Evolutionary conservation across 306 rosid genomes (phyloP), one percentile per base, ranked within the genome.

Genomic region (Arachis stenosperma): DNA sequence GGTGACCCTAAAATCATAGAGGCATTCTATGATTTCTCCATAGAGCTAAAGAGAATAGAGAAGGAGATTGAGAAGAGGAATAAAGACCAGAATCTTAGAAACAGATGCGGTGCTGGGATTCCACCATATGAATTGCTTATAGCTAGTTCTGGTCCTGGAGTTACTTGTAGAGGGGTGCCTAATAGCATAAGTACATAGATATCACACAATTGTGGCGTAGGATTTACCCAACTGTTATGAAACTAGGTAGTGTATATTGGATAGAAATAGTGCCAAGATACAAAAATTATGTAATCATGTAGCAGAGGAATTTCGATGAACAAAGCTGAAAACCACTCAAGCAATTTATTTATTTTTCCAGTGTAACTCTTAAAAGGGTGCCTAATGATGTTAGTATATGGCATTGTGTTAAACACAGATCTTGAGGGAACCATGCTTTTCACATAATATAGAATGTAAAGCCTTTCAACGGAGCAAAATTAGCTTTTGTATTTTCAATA

Each of bases 341-440:
- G 10, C 11, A 62, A 53, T 29, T 1, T 0, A 11, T 43, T 43
- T 33, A 33, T 1, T 0, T 54, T 41, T 5, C 33, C 22, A 41
- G 27, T 48, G 41, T 46, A 8, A 46, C 51, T 46, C 10, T 8
- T 46, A 46, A 11, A 46, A 2, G 12, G 51, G 51, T 46, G 9
- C 51, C 8, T 46, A 8, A 46, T 7, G 51, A 11, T 46, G 10
- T 6, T 46, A 46, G 11, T 46, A 46, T 46, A 87, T 48, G 37
- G 72, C 36, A 54, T 83, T 41, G 84, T 44, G 65, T 79, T 81
- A 11, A 48, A 87, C 60, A 13, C 60, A 13, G 86, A 76, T 64
- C 83, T 87, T 52, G 86, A 78, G n/a, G 88, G 76, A 76, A 76
- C 42, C 89, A 71, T 74, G 80, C 78, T 71, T 81, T 87, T 90